Evolutionary conservation across 495 filamentous ascomycete species (phyloP).

Genomic region (Pseudevernia furfuracea): DNA sequence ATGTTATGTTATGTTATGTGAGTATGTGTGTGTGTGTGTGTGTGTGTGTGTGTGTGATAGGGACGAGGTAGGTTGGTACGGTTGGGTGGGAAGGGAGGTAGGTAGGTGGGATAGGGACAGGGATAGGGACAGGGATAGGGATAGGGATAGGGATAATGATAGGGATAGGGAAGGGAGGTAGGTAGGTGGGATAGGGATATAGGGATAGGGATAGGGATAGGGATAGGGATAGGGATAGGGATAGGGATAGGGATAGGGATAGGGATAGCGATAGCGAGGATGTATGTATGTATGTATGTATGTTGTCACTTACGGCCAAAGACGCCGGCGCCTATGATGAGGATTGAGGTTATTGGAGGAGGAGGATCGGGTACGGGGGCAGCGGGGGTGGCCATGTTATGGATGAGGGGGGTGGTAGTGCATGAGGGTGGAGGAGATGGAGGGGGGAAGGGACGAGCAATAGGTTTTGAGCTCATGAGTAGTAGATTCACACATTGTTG

Average conservation of each 20-base stretch:
- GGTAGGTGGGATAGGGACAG: too few relatives aligned
- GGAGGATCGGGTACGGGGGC: not conserved
- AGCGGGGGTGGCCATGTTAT: not conserved
- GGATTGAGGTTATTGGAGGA: conserved; percentile 39
- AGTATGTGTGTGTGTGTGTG: too few relatives aligned
- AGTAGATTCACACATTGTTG: not conserved
- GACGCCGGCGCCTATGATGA: conserved; percentile 71
- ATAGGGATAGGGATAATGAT: not conserved
- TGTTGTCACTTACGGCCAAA: conserved; percentile 53
- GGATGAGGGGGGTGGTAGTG: not conserved
- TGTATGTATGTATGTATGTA: too few relatives aligned
- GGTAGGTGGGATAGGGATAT: conserved; percentile 37
- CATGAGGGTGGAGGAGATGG: not conserved
- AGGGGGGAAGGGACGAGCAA: not conserved
- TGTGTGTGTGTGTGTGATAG: too few relatives aligned
- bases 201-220: conserved; percentile 43
- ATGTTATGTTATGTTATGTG: too few relatives aligned
- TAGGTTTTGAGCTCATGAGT: not conserved
- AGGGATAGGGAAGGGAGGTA: conserved; percentile 18
- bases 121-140: too few relatives aligned
- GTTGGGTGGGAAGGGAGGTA: too few relatives aligned
- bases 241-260: conserved; percentile 56
- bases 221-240: conserved; percentile 20
- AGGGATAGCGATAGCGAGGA: conserved; percentile 62
- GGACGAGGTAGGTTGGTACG: too few relatives aligned